phyloP scores from a whole-genome alignment of 2,329 filamentous ascomycete species.

The Lasiodiplodia sp. region DNA sequence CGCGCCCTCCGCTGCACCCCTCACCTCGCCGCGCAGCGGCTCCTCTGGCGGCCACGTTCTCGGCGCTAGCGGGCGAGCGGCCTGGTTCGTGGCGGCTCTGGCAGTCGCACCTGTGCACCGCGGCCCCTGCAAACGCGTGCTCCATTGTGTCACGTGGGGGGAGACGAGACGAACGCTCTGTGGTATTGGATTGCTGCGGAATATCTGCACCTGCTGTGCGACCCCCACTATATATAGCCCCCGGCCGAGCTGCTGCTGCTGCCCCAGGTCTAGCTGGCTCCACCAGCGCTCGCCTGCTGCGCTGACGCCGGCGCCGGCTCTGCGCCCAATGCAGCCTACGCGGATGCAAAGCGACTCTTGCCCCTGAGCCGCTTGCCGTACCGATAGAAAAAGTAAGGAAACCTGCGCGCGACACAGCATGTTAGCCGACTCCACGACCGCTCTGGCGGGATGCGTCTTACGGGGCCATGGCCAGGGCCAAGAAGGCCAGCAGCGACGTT shows the following conservation, averaged over 20 bases:
- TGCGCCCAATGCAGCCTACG: slow-evolving; percentile 34
- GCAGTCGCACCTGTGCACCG: neutral
- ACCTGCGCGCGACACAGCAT: slow-evolving; percentile 42
- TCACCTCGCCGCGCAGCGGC: neutral
- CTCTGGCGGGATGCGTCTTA: slow-evolving; percentile 41
- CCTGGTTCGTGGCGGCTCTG: slow-evolving; percentile 25
- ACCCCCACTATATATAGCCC: slow-evolving; percentile 31
- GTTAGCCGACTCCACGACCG: slow-evolving; percentile 44
- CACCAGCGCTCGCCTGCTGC: slow-evolving; percentile 4
- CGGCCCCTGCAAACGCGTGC: slow-evolving; percentile 26
- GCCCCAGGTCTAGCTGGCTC: slow-evolving; percentile 14
- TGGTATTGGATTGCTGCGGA: slow-evolving; percentile 26
- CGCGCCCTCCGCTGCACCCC: slow-evolving; percentile 1
- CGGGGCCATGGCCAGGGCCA: slow-evolving; percentile 58
- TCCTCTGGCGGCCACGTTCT: slow-evolving; percentile 24
- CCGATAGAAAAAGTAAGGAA: slow-evolving; percentile 57
- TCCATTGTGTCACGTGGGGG: slow-evolving; percentile 28
- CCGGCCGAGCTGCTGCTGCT: slow-evolving; percentile 23
- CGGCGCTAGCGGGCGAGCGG: slow-evolving; percentile 10
- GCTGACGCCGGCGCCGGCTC: slow-evolving; percentile 11
- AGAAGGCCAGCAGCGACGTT: slow-evolving; percentile 54
- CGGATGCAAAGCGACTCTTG: slow-evolving; percentile 55
- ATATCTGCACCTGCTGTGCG: slow-evolving; percentile 28
- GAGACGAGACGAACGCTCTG: neutral
- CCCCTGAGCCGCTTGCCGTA: slow-evolving; percentile 58